Percentiles rank a stretch among this genome's conserved stretches.
Conservation (phyloP, 768 basidiomycete genomes). For the Lentinula lateritia region DNA sequence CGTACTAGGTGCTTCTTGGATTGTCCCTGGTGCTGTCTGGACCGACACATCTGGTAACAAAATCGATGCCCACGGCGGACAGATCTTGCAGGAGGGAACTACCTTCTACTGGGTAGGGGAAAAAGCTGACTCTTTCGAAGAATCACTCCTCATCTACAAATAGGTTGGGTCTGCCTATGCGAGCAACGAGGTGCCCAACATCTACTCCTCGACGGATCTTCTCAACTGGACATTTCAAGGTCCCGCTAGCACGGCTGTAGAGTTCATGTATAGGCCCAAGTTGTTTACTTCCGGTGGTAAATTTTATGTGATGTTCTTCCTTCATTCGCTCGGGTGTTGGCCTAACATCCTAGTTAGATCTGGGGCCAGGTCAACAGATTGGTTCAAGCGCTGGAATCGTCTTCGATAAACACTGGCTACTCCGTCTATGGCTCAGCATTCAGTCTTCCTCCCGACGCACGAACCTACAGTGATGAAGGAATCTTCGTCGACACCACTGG, state of each 20-base stretch:
- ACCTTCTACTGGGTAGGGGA: slow-evolving; percentile 25
- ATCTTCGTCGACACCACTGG: slow-evolving; percentile 12
- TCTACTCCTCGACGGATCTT: slow-evolving; percentile 21
- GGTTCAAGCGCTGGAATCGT: slow-evolving; percentile 9
- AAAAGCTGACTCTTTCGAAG: slow-evolving; percentile 5
- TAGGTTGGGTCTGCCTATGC: slow-evolving; percentile 1
- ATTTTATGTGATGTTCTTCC: slow-evolving; percentile 11
- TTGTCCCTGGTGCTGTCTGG: slow-evolving; percentile 24
- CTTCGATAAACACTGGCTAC: slow-evolving; percentile 7
- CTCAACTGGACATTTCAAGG: slow-evolving; percentile 24
- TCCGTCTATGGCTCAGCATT: slow-evolving; percentile 9
- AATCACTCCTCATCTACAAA: not conserved
- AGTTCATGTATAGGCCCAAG: slow-evolving; percentile 8
- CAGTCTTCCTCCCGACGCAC: slow-evolving; percentile 9
- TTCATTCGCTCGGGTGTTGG: not conserved
- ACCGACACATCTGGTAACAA: slow-evolving; percentile 21
- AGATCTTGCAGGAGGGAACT: slow-evolving; percentile 18
- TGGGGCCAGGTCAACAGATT: slow-evolving; percentile 12
- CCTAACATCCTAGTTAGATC: not conserved
- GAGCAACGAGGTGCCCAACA: slow-evolving; percentile 13
- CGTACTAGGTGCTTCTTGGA: slow-evolving; percentile 4
- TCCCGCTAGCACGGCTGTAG: slow-evolving; percentile 13
- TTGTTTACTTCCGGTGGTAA: slow-evolving; percentile 13
- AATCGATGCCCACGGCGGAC: slow-evolving; percentile 21
- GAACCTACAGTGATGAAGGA: slow-evolving; percentile 12